Conservation (phyloP, 352 stramenopile species). For the Elongisporangium prolatum region DNA sequence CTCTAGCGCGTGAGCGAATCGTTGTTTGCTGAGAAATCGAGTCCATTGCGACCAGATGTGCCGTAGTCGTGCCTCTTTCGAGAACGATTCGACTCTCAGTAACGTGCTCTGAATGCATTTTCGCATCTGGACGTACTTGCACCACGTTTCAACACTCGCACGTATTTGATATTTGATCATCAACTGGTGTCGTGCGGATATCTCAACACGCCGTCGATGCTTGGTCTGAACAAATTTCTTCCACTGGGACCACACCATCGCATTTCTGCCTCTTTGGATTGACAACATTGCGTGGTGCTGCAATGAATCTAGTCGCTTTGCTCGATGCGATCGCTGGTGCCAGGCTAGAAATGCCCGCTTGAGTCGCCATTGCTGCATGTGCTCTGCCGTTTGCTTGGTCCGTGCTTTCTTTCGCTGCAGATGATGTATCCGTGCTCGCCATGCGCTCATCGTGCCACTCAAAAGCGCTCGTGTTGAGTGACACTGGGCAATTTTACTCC, state of each 20-base stretch:
- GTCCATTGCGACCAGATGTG: constrained; percentile 26
- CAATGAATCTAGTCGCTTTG: background rate
- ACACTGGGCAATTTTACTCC: background rate
- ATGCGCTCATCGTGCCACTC: background rate
- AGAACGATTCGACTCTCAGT: constrained; percentile 7
- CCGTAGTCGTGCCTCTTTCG: constrained; percentile 8
- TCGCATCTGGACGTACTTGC: constrained; percentile 7
- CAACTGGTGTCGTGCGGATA: background rate
- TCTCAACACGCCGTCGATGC: background rate
- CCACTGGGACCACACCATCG: constrained; percentile 2
- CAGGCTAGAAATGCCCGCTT: constrained; percentile 4
- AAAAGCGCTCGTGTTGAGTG: background rate
- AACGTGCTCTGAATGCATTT: constrained; percentile 19
- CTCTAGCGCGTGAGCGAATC: constrained; percentile 12
- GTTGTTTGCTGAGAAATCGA: constrained; percentile 9
- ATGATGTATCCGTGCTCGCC: background rate
- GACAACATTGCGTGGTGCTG: background rate
- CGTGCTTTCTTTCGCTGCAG: background rate
- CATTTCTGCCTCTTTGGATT: background rate
- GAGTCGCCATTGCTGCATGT: constrained; percentile 2
- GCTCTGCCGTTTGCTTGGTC: background rate
- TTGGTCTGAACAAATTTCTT: constrained; percentile 1
- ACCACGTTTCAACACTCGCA: constrained; percentile 19
- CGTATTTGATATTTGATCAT: constrained; percentile 13
- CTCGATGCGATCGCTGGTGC: background rate